Base-by-base conservation (phyloP, 805 yeast genomes). In the Kodamaea hsintzibuensis region DNA sequence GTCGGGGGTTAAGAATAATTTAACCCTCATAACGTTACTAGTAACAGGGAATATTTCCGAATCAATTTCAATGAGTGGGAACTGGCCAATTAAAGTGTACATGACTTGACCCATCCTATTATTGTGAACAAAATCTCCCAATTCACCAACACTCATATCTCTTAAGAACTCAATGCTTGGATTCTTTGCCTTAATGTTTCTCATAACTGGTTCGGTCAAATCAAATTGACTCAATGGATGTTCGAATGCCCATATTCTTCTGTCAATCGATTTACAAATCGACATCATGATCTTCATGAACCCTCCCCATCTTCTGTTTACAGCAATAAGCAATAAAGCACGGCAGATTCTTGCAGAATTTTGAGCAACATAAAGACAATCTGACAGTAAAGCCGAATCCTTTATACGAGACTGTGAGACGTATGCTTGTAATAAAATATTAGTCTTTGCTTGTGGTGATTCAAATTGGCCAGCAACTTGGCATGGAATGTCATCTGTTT, bases 171-270 rank as follows among this genome's bases (percentile, higher is more conserved):
- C 93, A 74, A 93, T 85, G 0, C 86, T 66, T 0, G 91, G 88
- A 50, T 80, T 82, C 56, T 84, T 88, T 3, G 80, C 73, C 53
- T 85, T 82, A 5, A 95, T 73, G 51, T 81, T 82, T 50, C 84
- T 80, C 46, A 85, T 59, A 1, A 92, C 83, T 30, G 80, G 83
- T 17, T 76, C 85, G 0, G 93, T 91, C 6, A 91, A 69, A 25
- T 88, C 92, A 70, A 95, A 92, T 66, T 95, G 99, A 7, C 85
- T 76, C 66, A 95, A 65, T 0, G 99, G 98, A 70, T 95, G 98
- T 55, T 86, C 88, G 69, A 85, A 90, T 0, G 92, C 82, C 99
- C 99, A 95, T 1, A 89, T 64, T 60, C 93, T 79, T 60, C 81
- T 83, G 57, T 91, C 97, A 55, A 96, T 84, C 1, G 97, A 84